These are phyloP conservation scores for Eimeria falciformis DNA, from an alignment of 169 alveolate genomes.

Conservation along the genomic window DNA sequence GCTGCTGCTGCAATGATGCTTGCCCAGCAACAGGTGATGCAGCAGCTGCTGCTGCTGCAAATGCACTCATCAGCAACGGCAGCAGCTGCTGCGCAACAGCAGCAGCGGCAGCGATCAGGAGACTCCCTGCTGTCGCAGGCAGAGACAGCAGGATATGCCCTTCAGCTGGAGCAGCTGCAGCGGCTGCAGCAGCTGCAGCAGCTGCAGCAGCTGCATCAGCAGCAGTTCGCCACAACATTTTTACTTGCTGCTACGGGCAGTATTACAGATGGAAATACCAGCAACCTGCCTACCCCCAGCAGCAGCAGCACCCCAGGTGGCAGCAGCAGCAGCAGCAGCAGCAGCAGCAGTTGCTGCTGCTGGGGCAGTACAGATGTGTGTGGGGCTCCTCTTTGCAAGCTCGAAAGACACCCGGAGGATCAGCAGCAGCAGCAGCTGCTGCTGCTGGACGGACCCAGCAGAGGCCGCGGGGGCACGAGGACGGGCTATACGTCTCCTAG, in stretches of 20 bases:
- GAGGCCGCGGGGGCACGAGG: slow-evolving; percentile 59
- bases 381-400: slow-evolving; percentile 31
- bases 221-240: slow-evolving; percentile 51
- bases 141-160: slow-evolving; percentile 55
- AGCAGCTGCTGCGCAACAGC: slow-evolving; percentile 61
- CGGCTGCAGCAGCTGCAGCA: slow-evolving; percentile 73
- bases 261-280: slow-evolving; percentile 45
- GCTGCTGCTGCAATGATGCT: slow-evolving; percentile 67
- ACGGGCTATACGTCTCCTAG: slow-evolving; percentile 56
- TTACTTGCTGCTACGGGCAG: slow-evolving; percentile 58
- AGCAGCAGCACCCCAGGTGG: slow-evolving; percentile 69
- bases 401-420: slow-evolving; percentile 64
- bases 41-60: slow-evolving; percentile 68
- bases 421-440: slow-evolving; percentile 67
- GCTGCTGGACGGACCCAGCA: slow-evolving; percentile 57
- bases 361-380: slow-evolving; percentile 40
- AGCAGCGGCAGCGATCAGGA: slow-evolving; percentile 55
- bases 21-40: slow-evolving; percentile 69
- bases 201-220: slow-evolving; percentile 71
- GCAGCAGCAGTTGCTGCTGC: slow-evolving; percentile 62
- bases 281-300: slow-evolving; percentile 53
- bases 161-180: slow-evolving; percentile 69
- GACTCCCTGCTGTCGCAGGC: slow-evolving; percentile 34
- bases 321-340: slow-evolving; percentile 54
- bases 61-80: slow-evolving; percentile 64